phyloP scores from a whole-genome alignment of 345 rosid species.

The Hibiscus trionum region DNA sequence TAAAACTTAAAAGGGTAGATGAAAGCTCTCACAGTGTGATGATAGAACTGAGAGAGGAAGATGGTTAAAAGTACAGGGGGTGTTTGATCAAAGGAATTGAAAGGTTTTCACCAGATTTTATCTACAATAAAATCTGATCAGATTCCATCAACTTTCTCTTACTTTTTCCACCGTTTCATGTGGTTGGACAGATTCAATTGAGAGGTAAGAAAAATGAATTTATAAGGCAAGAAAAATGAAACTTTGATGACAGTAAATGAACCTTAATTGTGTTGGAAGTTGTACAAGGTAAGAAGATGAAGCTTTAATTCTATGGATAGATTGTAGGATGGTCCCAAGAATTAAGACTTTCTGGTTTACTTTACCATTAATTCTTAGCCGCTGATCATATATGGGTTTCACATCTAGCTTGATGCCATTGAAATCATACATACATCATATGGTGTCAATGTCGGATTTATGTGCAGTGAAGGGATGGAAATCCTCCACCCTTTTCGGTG shows the following conservation, averaged over 20 bases:
- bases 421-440: too few species aligned
- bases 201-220: too few species aligned
- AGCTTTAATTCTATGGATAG: background rate
- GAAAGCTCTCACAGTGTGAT: background rate
- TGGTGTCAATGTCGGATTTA: too few species aligned
- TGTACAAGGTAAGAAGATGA: background rate
- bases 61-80: background rate
- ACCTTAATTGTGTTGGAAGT: background rate
- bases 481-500: too few species aligned
- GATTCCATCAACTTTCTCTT: background rate
- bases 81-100: background rate
- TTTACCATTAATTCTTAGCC: too few species aligned
- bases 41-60: background rate
- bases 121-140: background rate
- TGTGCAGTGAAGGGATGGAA: too few species aligned
- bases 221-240: too few species aligned
- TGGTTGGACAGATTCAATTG: background rate
- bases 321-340: background rate
- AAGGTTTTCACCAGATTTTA: background rate
- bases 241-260: background rate
- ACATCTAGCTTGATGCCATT: too few species aligned
- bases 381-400: too few species aligned
- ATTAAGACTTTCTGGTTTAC: too few species aligned
- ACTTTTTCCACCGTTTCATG: background rate
- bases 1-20: background rate